Percentiles rank a stretch among this genome's conserved stretches.
Conservation (phyloP, 2,329 filamentous ascomycete genomes). For the Cladosporium phlei region DNA sequence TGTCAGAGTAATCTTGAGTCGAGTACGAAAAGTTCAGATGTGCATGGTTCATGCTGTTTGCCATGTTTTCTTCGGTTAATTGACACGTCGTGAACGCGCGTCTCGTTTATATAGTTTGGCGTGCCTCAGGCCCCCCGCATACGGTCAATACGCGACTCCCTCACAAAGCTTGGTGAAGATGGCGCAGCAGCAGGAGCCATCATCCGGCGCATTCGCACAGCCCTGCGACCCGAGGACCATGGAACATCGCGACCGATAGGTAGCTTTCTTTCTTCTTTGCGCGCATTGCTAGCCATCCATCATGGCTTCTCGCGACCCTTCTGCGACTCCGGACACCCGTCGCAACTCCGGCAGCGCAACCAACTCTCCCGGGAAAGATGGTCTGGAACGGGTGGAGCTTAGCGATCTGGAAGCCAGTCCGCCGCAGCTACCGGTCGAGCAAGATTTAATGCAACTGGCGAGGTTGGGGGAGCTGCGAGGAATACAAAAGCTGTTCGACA, state of each 20-base stretch:
- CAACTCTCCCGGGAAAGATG: slow-evolving; percentile 25
- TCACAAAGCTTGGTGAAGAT: too few species aligned
- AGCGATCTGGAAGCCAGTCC: slow-evolving; percentile 32
- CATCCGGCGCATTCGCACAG: slow-evolving; percentile 5
- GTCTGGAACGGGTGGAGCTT: slow-evolving; percentile 33
- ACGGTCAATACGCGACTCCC: too few species aligned
- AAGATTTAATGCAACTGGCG: slow-evolving; percentile 94
- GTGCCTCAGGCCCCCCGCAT: too few species aligned
- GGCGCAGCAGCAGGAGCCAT: slow-evolving; percentile 13
- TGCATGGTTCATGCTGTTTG: too few species aligned
- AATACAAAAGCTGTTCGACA: slow-evolving; percentile 87
- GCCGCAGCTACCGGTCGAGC: slow-evolving; percentile 50
- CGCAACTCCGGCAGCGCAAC: slow-evolving; percentile 16
- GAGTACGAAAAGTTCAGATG: too few species aligned
- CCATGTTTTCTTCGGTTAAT: too few species aligned
- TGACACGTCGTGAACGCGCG: too few species aligned
- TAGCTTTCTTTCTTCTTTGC: not conserved
- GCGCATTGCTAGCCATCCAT: not conserved
- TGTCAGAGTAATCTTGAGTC: too few species aligned
- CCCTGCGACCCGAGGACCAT: not conserved
- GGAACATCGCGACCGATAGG: slow-evolving; percentile 3
- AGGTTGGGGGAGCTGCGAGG: slow-evolving; percentile 77
- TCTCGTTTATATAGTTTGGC: too few species aligned
- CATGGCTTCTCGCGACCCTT: slow-evolving; percentile 19
- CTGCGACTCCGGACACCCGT: slow-evolving; percentile 15